Base-by-base conservation (phyloP, 345 rosid genomes). In the Populus simonii region DNA sequence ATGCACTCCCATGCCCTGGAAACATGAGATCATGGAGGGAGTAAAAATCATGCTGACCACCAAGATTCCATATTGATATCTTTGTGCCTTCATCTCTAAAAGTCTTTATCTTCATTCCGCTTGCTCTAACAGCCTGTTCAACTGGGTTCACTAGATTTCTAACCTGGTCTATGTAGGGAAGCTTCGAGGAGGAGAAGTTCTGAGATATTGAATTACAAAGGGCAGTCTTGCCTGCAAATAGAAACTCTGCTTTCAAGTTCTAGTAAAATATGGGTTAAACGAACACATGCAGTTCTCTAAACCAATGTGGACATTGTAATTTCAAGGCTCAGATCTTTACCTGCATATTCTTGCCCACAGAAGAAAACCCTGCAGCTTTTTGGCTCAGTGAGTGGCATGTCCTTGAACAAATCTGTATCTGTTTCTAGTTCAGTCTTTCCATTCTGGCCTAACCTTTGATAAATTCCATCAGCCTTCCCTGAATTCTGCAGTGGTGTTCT, bases 21-120 rank as follows among this genome's bases (percentile, higher is more conserved):
- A 93, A 95, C 99, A 95, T 93, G 78, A 95, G 88, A 85, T 95
- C 98, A 80, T 95, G 97, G 70, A 95, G 92, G 53, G 98, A 88
- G 71, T 85, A 89, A 80, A 86, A 90, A 83, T 96, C 96, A 20
- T 96, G 98, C 81, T 93, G 96, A 66, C 97, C 97, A 0, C 92
- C 93, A 27, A 93, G 93, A 83, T 93, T 92, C 99, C 99, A 96
- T 29, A 96, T 82, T 0, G 92, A 92, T 62, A 96, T 91, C 86
- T 93, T 92, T n/a, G 89, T 90, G 49, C 86, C 93, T 77, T 92
- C 97, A 62, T 93, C 97, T 84, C 82, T 89, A 75, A 93, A 85
- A 31, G 90, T 88, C 90, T 88, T 93, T 51, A 96, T 87, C 84
- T 90, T 96, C 94, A 93, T 90, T 51, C 98, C 98, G 77, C 75